Evolutionary conservation across 108 stramenopile species (phyloP), one percentile per base, ranked within the genome.

Genomic region (Skeletonema menzelii): DNA sequence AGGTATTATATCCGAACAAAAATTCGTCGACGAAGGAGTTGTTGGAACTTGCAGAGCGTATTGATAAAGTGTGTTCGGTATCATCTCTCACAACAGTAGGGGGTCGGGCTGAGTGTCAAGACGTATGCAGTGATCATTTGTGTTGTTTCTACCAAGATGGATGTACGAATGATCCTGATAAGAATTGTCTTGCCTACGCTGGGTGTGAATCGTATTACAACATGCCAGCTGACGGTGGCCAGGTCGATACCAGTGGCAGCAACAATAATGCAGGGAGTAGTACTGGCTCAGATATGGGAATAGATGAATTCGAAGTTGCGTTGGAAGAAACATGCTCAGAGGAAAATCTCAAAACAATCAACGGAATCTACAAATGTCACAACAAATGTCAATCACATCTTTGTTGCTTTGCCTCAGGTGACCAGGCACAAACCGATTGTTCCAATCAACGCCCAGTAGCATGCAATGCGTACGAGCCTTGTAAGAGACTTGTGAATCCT

Each of bases 181-280:
- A 76, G 32, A 76, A 76, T 24, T 76, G 75, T 27, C 67, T 76
- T 8, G 75, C 67, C 35, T 67, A 76, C 49, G 75, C 75, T 38
- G 75, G 75, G 8, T 76, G 75, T 62, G 67, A 76, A 40, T 38
- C 67, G 10, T 61, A 68, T 55, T 37, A 63, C 11, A 76, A 67
- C n/a, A 40, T 67, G 24, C 34, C 35, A 32, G 2, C 46, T 5
- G 24, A 61, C 62, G 53, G 15, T 26, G 30, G 37, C 7, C 26
- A 63, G 53, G 15, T 4, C 59, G 35, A 28, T 20, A 13, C 35
- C 61, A 55, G 8, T 35, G 8, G 8, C 34, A 35, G 34, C 30
- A 59, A 30, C 31, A 32, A 4, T 7, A 60, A 13, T 32, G 6
- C 49, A 31, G 66, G 20, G 19, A 35, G 58, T 24, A 69, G 32